Percentiles rank a stretch among this genome's conserved stretches.
phyloP scores from a whole-genome alignment of 1,284 basidiomycete genomes.

The Phlebopus sp. region DNA sequence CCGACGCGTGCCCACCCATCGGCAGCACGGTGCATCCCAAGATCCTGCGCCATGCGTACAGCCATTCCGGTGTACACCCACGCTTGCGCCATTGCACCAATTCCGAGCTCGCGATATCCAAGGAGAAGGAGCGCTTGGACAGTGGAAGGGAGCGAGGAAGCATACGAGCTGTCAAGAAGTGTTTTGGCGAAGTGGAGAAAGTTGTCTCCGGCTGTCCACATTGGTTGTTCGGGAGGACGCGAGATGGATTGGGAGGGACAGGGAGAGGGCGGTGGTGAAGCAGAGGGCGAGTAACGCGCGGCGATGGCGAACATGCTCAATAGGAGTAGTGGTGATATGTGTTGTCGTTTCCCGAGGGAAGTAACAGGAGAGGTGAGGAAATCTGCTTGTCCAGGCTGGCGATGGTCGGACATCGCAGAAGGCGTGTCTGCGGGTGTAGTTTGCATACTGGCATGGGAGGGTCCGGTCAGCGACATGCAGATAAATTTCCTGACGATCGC shows the following conservation, averaged over 20 bases:
- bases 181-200: slow-evolving; percentile 70
- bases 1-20: slow-evolving; percentile 65
- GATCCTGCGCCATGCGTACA: slow-evolving; percentile 81
- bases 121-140: slow-evolving; percentile 77
- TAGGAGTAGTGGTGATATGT: slow-evolving; percentile 64
- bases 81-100: slow-evolving; percentile 83
- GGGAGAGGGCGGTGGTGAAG: slow-evolving; percentile 37
- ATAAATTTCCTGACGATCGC: slow-evolving; percentile 16
- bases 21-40: slow-evolving; percentile 80
- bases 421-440: slow-evolving; percentile 24
- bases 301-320: slow-evolving; percentile 78
- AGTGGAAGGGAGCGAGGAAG: slow-evolving; percentile 61
- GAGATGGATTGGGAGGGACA: slow-evolving; percentile 33
- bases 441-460: slow-evolving; percentile 20
- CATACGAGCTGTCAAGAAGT: slow-evolving; percentile 65
- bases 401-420: slow-evolving; percentile 31
- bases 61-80: slow-evolving; percentile 83
- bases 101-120: slow-evolving; percentile 80
- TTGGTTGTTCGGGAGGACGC: slow-evolving; percentile 54
- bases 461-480: slow-evolving; percentile 1
- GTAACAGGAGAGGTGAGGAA: slow-evolving; percentile 34
- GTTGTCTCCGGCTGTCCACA: slow-evolving; percentile 81
- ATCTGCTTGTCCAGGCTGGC: slow-evolving; percentile 14
- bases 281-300: slow-evolving; percentile 58
- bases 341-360: slow-evolving; percentile 39